Evolutionary conservation across 2,329 filamentous ascomycete genomes (phyloP), one percentile per base, ranked within the genome.

Genomic region (Penicillium sclerotigenum): DNA sequence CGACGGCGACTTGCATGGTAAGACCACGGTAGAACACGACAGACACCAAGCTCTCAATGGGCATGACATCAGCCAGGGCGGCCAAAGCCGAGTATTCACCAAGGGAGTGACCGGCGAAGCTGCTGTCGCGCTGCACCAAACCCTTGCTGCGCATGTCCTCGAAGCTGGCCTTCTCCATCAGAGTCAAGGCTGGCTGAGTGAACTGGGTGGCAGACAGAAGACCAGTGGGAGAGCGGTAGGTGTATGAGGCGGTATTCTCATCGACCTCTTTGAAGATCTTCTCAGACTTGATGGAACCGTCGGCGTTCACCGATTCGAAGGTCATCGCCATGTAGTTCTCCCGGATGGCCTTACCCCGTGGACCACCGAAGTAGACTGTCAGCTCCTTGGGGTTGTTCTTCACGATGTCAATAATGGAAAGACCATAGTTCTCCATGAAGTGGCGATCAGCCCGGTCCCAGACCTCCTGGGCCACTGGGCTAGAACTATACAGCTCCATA

Each of bases 261-360:
- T 88, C 85, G 68, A 99, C 92, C 69, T 96, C 92, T 81, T 99
- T 97, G 84, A 99, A 99, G 72, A 99, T 99, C 79, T 93, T 96
- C 82, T 99, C 94, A 0, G 94, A 97, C 78, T 97, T 97, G 80
- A 96, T 91, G 34, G 85, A 85, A 26, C 94, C 94, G 73, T 99
- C 94, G 2, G 90, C 80, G 57, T 88, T 89, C 51, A 99, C 91
- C n/a, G 93, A 95, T 80, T 99, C 94, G 76, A 97, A 99, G 46
- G 93, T 97, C 94, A 99, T 99, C 58, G 93, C 87, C 89, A 97
- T 97, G 81, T 99, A 99, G 78, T 99, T 99, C 72, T 96, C 89
- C 61, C 94, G 91, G 67, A 99, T 99, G 49, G 91, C 91, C 80
- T 97, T 99, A 71, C 94, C 94, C 57, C 91, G 89, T 59, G 94